Base-by-base conservation (phyloP, 192 early-diverging fungal genomes). In the Coemansia sp. region DNA sequence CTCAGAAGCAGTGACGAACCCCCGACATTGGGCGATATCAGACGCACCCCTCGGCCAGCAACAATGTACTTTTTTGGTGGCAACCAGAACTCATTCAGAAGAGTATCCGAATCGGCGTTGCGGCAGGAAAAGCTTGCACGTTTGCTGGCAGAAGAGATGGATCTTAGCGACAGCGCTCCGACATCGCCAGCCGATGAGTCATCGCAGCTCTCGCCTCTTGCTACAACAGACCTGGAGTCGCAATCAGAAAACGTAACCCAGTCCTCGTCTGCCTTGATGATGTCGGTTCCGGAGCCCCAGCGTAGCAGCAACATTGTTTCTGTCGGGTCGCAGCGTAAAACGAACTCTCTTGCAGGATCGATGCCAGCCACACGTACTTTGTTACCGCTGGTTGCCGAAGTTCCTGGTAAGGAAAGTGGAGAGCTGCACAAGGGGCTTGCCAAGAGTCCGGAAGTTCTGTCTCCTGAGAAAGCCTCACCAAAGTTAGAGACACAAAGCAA, bases 111-210 rank as follows among this genome's bases (percentile, higher is more conserved):
- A 38, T 59, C 71, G 9, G 54, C 53, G 8, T 67, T 72, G 69
- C 75, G 79, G 1, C 79, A 82, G 23, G 79, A 83, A 56, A 74
- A 63, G 58, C 72, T 83, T 19, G 80, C 80, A 16, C 56, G 50
- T 4, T 41, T 83, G 49, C 72, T 83, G 12, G 63, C 61, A 49
- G 71, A 83, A 7, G 75, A 71, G 18, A 50, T 67, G 18, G 75
- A 77, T 38, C 62, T 53, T 18, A 68, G 69, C 62, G 74, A 82
- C 39, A 76, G 70, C 56, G 63, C 66, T 59, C 80, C 80, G 8
- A 65, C 64, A 1, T 77, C 75, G 15, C 80, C 80, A 0, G 44
- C 66, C 21, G 75, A 67, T 3, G 67, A 63, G 40, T 54, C 52
- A 23, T 54, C 21, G 13, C 80, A 75, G 10, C 43, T 49, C 4